phyloP scores from a whole-genome alignment of 345 rosid genomes.

The Populus davidiana region DNA sequence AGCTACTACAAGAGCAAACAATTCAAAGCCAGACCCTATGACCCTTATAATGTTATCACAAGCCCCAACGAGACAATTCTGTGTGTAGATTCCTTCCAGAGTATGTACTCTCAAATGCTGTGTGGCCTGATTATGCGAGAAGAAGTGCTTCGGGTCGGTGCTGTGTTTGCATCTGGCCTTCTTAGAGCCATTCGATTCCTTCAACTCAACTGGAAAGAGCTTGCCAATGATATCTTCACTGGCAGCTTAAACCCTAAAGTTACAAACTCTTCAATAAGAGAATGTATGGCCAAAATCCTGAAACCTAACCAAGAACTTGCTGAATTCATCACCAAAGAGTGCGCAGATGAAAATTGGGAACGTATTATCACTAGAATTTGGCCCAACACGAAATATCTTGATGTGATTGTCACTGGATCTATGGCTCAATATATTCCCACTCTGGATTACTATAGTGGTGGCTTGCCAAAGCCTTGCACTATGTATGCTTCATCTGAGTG shows the following conservation, averaged over 20 bases:
- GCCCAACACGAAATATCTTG: slow-evolving; percentile 87
- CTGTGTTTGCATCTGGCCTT: slow-evolving; percentile 89
- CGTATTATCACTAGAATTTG: slow-evolving; percentile 69
- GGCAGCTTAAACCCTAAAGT: slow-evolving; percentile 54
- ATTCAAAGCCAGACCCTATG: slow-evolving; percentile 77
- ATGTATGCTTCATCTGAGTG: slow-evolving; percentile 98
- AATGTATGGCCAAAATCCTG: slow-evolving; percentile 38
- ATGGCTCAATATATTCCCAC: slow-evolving; percentile 98
- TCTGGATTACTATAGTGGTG: slow-evolving; percentile 78
- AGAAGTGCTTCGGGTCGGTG: slow-evolving; percentile 81
- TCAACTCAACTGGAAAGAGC: slow-evolving; percentile 68
- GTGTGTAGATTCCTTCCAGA: slow-evolving; percentile 84
- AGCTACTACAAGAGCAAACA: slow-evolving; percentile 94
- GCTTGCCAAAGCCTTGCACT: slow-evolving; percentile 83
- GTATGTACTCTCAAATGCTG: slow-evolving; percentile 94
- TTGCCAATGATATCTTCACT: slow-evolving; percentile 56
- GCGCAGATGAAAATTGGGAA: slow-evolving; percentile 64
- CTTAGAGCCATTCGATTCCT: slow-evolving; percentile 88
- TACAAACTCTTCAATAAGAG: slow-evolving; percentile 45
- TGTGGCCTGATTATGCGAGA: slow-evolving; percentile 77
- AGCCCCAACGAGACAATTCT: slow-evolving; percentile 94
- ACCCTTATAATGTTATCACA: slow-evolving; percentile 81
- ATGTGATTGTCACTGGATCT: slow-evolving; percentile 91
- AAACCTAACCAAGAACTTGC: slow-evolving; percentile 63
- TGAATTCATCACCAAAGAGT: slow-evolving; percentile 43